A percentile compares a stretch with the other conserved stretches of the same genome.
Evolutionary conservation across 176 grass and related monocot species (phyloP).

Genomic region (Bothriochloa decipiens): DNA sequence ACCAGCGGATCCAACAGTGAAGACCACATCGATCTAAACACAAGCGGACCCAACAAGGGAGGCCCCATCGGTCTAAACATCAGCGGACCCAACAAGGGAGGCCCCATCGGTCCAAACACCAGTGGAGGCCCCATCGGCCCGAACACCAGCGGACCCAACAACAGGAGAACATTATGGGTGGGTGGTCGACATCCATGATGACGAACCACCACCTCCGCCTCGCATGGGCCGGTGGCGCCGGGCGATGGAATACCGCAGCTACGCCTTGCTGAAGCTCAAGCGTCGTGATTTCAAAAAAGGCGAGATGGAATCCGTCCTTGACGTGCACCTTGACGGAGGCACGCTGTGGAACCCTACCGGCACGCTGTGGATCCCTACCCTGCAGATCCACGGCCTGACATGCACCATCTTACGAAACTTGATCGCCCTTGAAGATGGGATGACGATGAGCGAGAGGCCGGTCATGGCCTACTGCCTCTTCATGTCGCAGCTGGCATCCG

Average conservation of each 20-base stretch:
- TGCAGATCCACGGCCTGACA: not conserved
- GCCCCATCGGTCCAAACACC: too few species aligned
- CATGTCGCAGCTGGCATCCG: conserved; percentile 28
- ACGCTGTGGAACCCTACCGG: not conserved
- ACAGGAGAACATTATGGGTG: too few species aligned
- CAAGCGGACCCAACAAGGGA: too few species aligned
- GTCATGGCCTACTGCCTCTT: conserved; percentile 33
- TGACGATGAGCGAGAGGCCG: not conserved
- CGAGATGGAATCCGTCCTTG: not conserved
- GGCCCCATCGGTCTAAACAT: too few species aligned
- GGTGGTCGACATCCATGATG: too few species aligned
- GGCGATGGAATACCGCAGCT: conserved; percentile 5
- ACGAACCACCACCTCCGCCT: too few species aligned
- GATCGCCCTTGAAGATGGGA: not conserved
- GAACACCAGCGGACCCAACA: too few species aligned
- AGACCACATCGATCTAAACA: too few species aligned
- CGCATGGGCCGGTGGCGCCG: not conserved
- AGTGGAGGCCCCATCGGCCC: too few species aligned
- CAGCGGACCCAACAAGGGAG: too few species aligned
- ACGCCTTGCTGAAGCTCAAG: not conserved
- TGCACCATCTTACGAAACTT: not conserved
- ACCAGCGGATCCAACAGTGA: too few species aligned
- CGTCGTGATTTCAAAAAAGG: not conserved
- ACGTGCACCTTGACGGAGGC: not conserved
- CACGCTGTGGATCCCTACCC: not conserved